phyloP scores from a whole-genome alignment of 768 basidiomycete genomes.

The Candolleomyces aberdarensis region DNA sequence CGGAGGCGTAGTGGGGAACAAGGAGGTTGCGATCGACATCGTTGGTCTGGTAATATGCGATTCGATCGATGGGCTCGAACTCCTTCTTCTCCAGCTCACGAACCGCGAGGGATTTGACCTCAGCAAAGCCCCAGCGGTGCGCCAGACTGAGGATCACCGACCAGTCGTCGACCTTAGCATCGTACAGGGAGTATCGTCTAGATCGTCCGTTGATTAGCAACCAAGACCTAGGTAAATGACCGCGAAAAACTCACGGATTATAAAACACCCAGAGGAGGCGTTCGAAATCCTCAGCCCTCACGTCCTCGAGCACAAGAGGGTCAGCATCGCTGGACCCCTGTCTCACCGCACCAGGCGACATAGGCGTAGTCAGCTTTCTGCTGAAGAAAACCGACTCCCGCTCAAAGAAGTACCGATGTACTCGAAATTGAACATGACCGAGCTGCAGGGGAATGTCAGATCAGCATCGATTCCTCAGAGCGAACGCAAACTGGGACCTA shows the following conservation, averaged over 20 bases:
- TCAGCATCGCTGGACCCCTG: constrained; percentile 37
- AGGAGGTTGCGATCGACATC: constrained; percentile 46
- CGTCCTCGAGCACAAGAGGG: constrained; percentile 39
- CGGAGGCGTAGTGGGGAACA: constrained; percentile 46
- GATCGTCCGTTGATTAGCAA: neutral
- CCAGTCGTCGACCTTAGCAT: constrained; percentile 52
- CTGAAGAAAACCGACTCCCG: constrained; percentile 54
- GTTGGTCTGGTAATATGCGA: constrained; percentile 54
- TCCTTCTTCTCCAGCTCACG: constrained; percentile 47
- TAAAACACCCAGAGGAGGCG: constrained; percentile 55
- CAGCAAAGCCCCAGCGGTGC: constrained; percentile 50
- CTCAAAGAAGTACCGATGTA: constrained; percentile 63
- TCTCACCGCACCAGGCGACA: constrained; percentile 24
- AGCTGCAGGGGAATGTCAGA: constrained; percentile 35
- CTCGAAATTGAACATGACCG: constrained; percentile 50
- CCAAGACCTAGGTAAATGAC: neutral
- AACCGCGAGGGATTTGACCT: constrained; percentile 50
- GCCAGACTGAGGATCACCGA: constrained; percentile 49
- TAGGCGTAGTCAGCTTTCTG: constrained; percentile 27
- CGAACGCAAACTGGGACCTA: constrained; percentile 23
- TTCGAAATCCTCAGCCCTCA: constrained; percentile 38
- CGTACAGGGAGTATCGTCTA: constrained; percentile 57
- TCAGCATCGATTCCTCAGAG: neutral
- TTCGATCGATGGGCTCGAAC: constrained; percentile 49
- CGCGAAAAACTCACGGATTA: constrained; percentile 38